Conservation (phyloP, 441 rosid genomes). For the Eutrema salsugineum region DNA sequence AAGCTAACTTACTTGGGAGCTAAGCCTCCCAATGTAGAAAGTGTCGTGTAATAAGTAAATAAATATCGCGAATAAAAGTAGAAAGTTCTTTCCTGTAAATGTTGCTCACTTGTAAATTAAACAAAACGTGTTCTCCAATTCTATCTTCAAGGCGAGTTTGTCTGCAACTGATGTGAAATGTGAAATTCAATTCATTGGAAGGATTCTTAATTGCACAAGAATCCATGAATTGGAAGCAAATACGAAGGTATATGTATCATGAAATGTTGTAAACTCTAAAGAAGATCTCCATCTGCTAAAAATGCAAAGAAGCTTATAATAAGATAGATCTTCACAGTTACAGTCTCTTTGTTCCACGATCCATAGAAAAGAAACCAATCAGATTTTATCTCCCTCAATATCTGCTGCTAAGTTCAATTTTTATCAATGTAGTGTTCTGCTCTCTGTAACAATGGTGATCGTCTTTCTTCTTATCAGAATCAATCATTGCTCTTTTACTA, state of each 20-base stretch:
- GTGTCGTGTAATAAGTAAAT: not conserved
- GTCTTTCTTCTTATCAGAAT: not conserved
- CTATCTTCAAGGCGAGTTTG: too few species aligned
- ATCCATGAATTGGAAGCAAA: too few species aligned
- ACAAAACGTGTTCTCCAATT: not conserved
- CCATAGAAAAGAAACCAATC: not conserved
- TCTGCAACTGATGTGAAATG: too few species aligned
- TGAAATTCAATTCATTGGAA: too few species aligned
- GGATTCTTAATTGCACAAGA: too few species aligned
- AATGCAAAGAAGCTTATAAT: not conserved
- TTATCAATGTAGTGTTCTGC: not conserved
- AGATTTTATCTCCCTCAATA: too few species aligned
- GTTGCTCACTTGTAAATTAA: conserved; percentile 17
- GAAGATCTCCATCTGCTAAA: not conserved
- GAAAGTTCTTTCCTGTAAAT: conserved; percentile 8
- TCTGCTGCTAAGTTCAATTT: not conserved
- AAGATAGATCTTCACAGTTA: not conserved
- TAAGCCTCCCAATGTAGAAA: not conserved
- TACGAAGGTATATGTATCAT: not conserved
- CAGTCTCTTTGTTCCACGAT: not conserved
- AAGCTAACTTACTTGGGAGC: conserved; percentile 13
- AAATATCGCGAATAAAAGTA: conserved; percentile 11
- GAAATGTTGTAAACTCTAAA: not conserved
- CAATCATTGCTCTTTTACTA: not conserved
- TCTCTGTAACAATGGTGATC: not conserved